Conservation (phyloP, 805 yeast species). For the Barnettozyma sp. region DNA sequence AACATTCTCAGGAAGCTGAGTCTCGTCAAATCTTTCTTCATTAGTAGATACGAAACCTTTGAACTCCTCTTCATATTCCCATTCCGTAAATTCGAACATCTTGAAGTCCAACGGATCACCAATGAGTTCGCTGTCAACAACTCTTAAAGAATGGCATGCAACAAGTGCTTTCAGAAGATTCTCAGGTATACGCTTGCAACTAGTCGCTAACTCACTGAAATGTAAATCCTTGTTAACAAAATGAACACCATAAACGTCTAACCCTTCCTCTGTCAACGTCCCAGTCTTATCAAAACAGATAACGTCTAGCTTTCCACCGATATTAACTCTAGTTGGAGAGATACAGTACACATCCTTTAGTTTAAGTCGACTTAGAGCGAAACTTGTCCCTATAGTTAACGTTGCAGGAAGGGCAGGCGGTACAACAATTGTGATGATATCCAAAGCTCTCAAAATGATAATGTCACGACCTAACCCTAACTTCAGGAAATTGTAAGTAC, state of each 20-base stretch:
- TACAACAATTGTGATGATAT: conserved; percentile 90
- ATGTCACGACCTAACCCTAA: conserved; percentile 62
- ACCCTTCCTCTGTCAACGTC: conserved; percentile 92
- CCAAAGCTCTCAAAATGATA: conserved; percentile 84
- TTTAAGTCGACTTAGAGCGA: conserved; percentile 75
- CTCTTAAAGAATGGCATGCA: conserved; percentile 82
- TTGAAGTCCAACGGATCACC: conserved; percentile 94
- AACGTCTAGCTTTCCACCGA: conserved; percentile 91
- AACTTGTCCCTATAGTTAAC: conserved; percentile 90
- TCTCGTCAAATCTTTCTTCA: conserved; percentile 33
- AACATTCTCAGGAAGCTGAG: conserved; percentile 35
- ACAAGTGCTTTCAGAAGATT: conserved; percentile 33
- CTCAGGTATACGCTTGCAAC: conserved; percentile 22
- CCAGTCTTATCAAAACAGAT: conserved; percentile 97
- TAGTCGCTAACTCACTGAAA: conserved; percentile 25
- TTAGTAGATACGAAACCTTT: conserved; percentile 32
- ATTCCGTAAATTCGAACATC: conserved; percentile 85
- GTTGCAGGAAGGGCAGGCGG: conserved; percentile 99
- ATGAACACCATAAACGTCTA: conserved; percentile 76
- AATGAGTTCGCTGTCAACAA: conserved; percentile 68
- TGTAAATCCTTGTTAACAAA: conserved; percentile 20
- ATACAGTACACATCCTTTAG: conserved; percentile 73
- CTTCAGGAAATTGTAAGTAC: conserved; percentile 74
- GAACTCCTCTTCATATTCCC: conserved; percentile 69
- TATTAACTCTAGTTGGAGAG: conserved; percentile 88